Percentiles rank a stretch among this genome's conserved stretches.
phyloP scores from a whole-genome alignment of 805 yeast species.

The Yamadazyma laniorum region DNA sequence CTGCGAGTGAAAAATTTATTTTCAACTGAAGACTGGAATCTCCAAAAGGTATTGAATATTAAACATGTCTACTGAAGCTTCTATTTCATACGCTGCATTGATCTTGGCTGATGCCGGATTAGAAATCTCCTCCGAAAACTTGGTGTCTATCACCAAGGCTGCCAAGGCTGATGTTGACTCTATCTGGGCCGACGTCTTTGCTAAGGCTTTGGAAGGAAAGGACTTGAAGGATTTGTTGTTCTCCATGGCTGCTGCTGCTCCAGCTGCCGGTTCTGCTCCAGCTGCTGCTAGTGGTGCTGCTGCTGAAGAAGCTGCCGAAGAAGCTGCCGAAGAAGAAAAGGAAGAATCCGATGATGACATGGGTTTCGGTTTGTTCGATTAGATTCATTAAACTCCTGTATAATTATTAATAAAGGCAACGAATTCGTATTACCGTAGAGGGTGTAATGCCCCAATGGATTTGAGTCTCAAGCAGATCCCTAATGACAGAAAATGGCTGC shows the following conservation, averaged over 20 bases:
- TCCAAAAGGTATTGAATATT: too few relatives aligned
- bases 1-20: conserved; percentile 9
- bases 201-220: conserved; percentile 84
- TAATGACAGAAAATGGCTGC: too few relatives aligned
- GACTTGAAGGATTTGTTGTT: conserved; percentile 75
- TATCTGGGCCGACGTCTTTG: conserved; percentile 85
- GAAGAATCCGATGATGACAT: conserved; percentile 72
- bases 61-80: conserved; percentile 81
- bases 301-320: conserved; percentile 66
- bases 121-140: conserved; percentile 87
- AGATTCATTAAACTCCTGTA: conserved; percentile 30
- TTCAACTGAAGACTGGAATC: too few relatives aligned
- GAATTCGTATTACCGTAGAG: background rate
- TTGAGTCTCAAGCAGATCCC: too few relatives aligned
- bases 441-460: too few relatives aligned
- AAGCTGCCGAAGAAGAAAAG: conserved; percentile 63
- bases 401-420: conserved; percentile 8
- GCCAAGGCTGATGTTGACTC: conserved; percentile 79
- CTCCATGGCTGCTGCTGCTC: conserved; percentile 50
- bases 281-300: conserved; percentile 35
- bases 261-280: conserved; percentile 37
- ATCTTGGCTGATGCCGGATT: conserved; percentile 96
- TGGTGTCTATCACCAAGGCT: conserved; percentile 71
- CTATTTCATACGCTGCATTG: conserved; percentile 97
- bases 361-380: conserved; percentile 99